Evolutionary conservation across 2,329 filamentous ascomycete species (phyloP).

Genomic region (Trichophaea hybrida): DNA sequence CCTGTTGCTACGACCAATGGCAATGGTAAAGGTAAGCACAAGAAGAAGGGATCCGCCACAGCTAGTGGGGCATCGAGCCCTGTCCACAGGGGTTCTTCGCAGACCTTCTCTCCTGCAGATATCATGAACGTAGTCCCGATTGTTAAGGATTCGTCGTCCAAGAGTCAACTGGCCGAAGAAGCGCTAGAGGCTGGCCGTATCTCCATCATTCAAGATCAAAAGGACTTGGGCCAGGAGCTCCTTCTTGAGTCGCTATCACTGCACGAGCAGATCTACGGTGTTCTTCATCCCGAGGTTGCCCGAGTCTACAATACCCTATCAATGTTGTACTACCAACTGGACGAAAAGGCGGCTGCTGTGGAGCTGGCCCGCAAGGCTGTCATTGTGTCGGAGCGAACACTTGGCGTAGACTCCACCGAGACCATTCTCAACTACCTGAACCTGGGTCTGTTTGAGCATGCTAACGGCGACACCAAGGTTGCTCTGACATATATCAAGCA

Average conservation of each 20-base stretch:
- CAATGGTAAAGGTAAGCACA: slow-evolving; percentile 40
- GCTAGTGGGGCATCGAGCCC: slow-evolving; percentile 25
- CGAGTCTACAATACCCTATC: slow-evolving; percentile 89
- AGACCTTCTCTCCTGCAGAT: slow-evolving; percentile 69
- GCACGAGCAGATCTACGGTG: slow-evolving; percentile 97
- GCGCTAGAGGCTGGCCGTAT: slow-evolving; percentile 90
- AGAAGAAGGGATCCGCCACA: slow-evolving; percentile 44
- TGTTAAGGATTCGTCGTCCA: slow-evolving; percentile 84
- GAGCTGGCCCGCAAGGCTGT: slow-evolving; percentile 94
- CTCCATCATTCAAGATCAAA: slow-evolving; percentile 88
- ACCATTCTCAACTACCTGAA: slow-evolving; percentile 94
- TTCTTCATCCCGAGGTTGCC: slow-evolving; percentile 90
- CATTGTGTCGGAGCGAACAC: slow-evolving; percentile 84
- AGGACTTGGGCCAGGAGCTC: slow-evolving; percentile 88
- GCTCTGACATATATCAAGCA: slow-evolving; percentile 85
- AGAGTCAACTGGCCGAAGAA: slow-evolving; percentile 84
- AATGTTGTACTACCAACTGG: slow-evolving; percentile 93
- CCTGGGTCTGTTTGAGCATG: slow-evolving; percentile 84
- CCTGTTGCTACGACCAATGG: slow-evolving; percentile 29
- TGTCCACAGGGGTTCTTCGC: slow-evolving; percentile 33
- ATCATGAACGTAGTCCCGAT: slow-evolving; percentile 86
- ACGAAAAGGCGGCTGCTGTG: slow-evolving; percentile 89
- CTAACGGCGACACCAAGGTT: slow-evolving; percentile 72
- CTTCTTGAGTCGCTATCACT: slow-evolving; percentile 89
- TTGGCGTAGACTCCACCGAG: slow-evolving; percentile 85